These are phyloP conservation scores for Esteya vermicola DNA, from an alignment of 2,329 filamentous ascomycete genomes.

Conservation along the genomic window DNA sequence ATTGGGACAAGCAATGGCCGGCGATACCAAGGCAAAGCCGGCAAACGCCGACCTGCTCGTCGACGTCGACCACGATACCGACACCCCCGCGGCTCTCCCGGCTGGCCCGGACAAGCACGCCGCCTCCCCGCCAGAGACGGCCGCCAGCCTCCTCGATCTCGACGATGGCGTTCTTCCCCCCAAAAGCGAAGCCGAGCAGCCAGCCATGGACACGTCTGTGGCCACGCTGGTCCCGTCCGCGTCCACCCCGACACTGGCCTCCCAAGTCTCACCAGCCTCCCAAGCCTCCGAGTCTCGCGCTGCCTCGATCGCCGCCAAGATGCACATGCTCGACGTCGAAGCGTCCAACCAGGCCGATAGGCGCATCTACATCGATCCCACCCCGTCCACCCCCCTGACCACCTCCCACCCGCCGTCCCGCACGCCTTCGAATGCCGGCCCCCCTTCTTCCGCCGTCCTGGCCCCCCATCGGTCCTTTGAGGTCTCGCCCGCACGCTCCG, in stretches of 20 bases:
- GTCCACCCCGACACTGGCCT: too few relatives aligned
- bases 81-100: too few relatives aligned
- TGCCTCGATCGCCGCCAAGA: slow-evolving; percentile 21
- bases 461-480: too few relatives aligned
- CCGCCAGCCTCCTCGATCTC: too few relatives aligned
- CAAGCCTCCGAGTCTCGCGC: slow-evolving; percentile 14
- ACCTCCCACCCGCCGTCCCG: slow-evolving; percentile 42
- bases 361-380: slow-evolving; percentile 39
- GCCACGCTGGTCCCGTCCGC: slow-evolving; percentile 30
- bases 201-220: slow-evolving; percentile 21
- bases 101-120: too few relatives aligned
- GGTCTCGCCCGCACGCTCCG: slow-evolving; percentile 38
- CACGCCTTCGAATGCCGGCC: slow-evolving; percentile 40
- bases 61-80: too few relatives aligned
- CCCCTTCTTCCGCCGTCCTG: too few relatives aligned
- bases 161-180: too few relatives aligned
- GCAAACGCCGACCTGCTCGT: not conserved
- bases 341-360: slow-evolving; percentile 35
- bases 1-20: slow-evolving; percentile 1
- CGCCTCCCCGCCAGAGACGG: too few relatives aligned
- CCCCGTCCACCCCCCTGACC: slow-evolving; percentile 36
- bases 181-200: not conserved
- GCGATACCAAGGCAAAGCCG: not conserved
- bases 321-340: slow-evolving; percentile 33
- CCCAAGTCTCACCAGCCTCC: too few relatives aligned